Conservation (phyloP, 2,329 filamentous ascomycete genomes). For the Ceratocystis alfenasii region DNA sequence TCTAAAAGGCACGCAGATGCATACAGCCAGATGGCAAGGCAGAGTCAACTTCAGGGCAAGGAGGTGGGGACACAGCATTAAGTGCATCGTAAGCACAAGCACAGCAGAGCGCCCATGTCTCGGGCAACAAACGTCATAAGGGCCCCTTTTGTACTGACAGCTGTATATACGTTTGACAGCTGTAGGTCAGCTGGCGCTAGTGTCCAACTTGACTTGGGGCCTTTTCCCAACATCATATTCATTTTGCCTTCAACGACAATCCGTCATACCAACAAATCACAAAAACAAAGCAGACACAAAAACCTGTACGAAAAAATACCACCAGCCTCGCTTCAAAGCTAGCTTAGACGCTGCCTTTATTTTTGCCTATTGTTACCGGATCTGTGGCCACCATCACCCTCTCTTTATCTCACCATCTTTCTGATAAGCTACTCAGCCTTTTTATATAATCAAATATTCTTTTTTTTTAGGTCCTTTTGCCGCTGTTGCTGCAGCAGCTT, state of each 20-base stretch:
- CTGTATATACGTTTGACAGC: not conserved
- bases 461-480: conserved; percentile 2
- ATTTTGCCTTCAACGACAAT: not conserved
- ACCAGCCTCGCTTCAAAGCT: not conserved
- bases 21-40: too few species aligned
- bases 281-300: not conserved
- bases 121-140: too few species aligned
- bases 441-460: conserved; percentile 1
- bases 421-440: not conserved
- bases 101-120: too few species aligned
- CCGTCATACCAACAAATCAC: not conserved
- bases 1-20: too few species aligned
- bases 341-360: not conserved
- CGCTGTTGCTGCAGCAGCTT: not conserved
- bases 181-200: not conserved
- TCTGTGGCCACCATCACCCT: not conserved
- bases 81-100: too few species aligned
- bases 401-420: not conserved
- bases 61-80: too few species aligned
- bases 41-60: too few species aligned
- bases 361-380: not conserved
- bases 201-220: not conserved
- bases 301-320: not conserved
- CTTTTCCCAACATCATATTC: not conserved
- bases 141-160: not conserved